These are phyloP conservation scores for Petunia secreta DNA, from an alignment of 257 asterid species.

Conservation along the genomic window DNA sequence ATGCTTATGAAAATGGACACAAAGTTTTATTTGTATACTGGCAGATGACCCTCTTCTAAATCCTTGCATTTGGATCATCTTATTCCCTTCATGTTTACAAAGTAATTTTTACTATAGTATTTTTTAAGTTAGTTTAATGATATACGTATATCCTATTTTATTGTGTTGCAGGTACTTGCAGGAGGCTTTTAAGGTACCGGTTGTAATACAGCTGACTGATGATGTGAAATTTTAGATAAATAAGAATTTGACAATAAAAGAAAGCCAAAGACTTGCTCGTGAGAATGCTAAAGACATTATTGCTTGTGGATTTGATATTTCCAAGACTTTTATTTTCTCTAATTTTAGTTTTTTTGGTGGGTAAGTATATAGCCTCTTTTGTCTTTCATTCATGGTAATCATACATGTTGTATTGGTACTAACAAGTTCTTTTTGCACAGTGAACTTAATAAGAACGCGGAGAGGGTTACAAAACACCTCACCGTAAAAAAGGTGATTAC, in stretches of 20 bases:
- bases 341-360: constrained; percentile 95
- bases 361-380: constrained; percentile 50
- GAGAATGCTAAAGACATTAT: constrained; percentile 99
- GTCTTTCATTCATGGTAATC: neutral
- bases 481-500: constrained; percentile 80
- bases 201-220: constrained; percentile 91
- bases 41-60: constrained; percentile 99
- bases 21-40: constrained; percentile 89
- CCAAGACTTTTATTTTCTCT: constrained; percentile 89
- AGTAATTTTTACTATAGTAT: constrained; percentile 8
- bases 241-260: constrained; percentile 90
- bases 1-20: constrained; percentile 78
- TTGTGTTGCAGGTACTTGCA: constrained; percentile 76
- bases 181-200: constrained; percentile 95
- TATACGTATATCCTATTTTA: neutral
- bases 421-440: constrained; percentile 47
- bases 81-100: constrained; percentile 94
- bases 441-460: constrained; percentile 86
- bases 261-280: constrained; percentile 91
- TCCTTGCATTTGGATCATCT: constrained; percentile 97
- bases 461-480: constrained; percentile 76
- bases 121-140: too few species aligned
- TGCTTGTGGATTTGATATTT: constrained; percentile 93
- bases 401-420: neutral
- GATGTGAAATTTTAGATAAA: constrained; percentile 98